Base-by-base conservation (phyloP, 1,284 basidiomycete genomes). In the Malassezia vespertilionis region DNA sequence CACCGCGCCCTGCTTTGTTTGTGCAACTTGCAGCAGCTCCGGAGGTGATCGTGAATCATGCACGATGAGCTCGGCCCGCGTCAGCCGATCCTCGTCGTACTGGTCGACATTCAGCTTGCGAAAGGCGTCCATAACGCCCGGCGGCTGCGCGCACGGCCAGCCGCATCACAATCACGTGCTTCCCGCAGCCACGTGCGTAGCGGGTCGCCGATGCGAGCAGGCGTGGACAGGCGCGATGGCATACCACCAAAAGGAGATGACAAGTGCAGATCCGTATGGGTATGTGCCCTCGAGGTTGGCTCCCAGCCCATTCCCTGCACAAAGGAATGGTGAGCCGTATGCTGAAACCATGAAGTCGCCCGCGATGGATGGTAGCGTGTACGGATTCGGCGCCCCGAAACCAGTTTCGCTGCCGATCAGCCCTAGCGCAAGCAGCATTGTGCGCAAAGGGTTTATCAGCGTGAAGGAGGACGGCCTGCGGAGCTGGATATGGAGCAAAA, bases 21-120 rank as follows among this genome's bases (percentile, higher is more conserved):
- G 83, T 14, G 85, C 82, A 50, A 90, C 84, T 33, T 76, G 76
- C 36, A 86, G 71, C 22, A 84, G 81, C 57, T 84, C 81, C 0
- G 78, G 75, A 0, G 86, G 80, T 41, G 82, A 80, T 48, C 88
- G 78, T 11, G 85, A 82, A 69, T 95, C 89, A 2, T 84, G 78
- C 40, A 86, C 83, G 68, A 84, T 88, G 27, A 96, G 78, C 63
- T 95, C 67, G 26, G 46, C 46, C 20, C 89, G 84, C 36, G 81
- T 78, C 12, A 96, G 74, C 14, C 82, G 79, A 63, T 96, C 91
- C 71, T 95, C 90, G 67, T 96, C 91, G 74, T 81, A 89, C 40
- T 77, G 78, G 74, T 96, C 90, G 62, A 95, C 85, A 73, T 95
- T 84, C 74, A 95, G 89, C 74, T 89, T 90, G 58, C 89, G 78